Evolutionary conservation across 345 rosid species (phyloP).

Genomic region (Bruguiera parviflora): DNA sequence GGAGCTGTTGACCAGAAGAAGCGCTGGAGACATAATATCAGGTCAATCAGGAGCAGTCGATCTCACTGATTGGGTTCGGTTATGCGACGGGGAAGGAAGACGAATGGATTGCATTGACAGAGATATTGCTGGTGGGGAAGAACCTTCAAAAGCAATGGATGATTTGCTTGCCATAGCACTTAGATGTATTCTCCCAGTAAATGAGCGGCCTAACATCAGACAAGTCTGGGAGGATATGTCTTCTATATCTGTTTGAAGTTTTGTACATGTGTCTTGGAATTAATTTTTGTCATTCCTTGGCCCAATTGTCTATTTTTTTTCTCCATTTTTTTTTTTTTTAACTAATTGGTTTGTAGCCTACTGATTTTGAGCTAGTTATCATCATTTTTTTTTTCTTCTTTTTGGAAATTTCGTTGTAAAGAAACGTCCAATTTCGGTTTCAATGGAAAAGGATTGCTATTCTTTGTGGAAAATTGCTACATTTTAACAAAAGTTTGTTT

Average conservation of each 20-base stretch:
- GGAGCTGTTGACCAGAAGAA: constrained; percentile 85
- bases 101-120: constrained; percentile 89
- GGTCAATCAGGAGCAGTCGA: constrained; percentile 95
- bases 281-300: constrained; percentile 40
- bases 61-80: constrained; percentile 79
- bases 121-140: constrained; percentile 83
- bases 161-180: constrained; percentile 77
- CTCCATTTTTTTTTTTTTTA: constrained; percentile 13
- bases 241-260: constrained; percentile 64
- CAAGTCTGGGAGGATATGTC: constrained; percentile 65
- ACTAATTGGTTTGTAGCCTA: constrained; percentile 47
- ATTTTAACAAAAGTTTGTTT: too few relatives aligned
- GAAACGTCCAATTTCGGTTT: constrained; percentile 30
- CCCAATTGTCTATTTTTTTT: constrained; percentile 30
- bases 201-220: constrained; percentile 93
- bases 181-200: constrained; percentile 74
- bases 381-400: constrained; percentile 16
- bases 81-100: constrained; percentile 84
- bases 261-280: constrained; percentile 65
- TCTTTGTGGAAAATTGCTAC: constrained; percentile 3
- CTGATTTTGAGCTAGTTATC: constrained; percentile 38
- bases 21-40: constrained; percentile 91
- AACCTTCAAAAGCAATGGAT: constrained; percentile 74
- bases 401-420: constrained; percentile 41
- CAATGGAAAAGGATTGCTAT: constrained; percentile 12